These are phyloP conservation scores for Tuber brumale DNA, from an alignment of 495 filamentous ascomycete species.

Conservation along the genomic window DNA sequence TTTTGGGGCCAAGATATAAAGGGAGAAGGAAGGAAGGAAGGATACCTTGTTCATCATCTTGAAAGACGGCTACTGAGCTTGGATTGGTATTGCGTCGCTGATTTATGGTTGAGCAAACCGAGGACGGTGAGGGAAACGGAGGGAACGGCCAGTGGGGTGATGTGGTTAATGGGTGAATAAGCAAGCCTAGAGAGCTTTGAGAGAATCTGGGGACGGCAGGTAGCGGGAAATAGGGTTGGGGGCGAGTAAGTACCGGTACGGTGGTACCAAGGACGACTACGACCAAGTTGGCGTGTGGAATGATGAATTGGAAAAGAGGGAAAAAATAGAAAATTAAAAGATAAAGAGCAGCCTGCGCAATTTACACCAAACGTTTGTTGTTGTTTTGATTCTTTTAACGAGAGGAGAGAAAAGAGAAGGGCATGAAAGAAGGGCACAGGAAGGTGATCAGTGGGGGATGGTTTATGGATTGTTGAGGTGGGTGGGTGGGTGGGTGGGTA, in stretches of 20 bases:
- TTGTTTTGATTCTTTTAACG: conserved; percentile 18
- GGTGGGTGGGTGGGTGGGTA: conserved; percentile 6
- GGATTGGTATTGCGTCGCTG: conserved; percentile 1
- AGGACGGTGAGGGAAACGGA: conserved; percentile 10
- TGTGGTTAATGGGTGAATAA: conserved; percentile 18
- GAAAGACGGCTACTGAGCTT: conserved; percentile 26
- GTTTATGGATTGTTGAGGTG: conserved; percentile 9
- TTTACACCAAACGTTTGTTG: conserved; percentile 16
- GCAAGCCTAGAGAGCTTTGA: conserved; percentile 5
- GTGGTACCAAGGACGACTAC: conserved; percentile 11
- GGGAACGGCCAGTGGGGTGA: conserved; percentile 3
- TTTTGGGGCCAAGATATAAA: background rate
- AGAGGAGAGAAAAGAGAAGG: conserved; percentile 14
- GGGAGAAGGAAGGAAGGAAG: background rate
- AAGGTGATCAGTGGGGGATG: conserved; percentile 26
- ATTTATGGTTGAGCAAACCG: conserved; percentile 8
- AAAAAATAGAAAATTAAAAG: background rate
- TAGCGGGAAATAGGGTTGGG: background rate
- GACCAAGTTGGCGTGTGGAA: conserved; percentile 20
- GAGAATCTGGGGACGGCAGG: background rate
- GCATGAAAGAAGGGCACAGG: conserved; percentile 13
- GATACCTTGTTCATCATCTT: conserved; percentile 40
- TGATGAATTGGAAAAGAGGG: background rate
- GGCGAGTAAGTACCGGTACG: background rate
- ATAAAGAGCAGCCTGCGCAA: conserved; percentile 28